phyloP scores from a whole-genome alignment of 371 early-diverging fungal species.

The Lichtheimia hyalospora region DNA sequence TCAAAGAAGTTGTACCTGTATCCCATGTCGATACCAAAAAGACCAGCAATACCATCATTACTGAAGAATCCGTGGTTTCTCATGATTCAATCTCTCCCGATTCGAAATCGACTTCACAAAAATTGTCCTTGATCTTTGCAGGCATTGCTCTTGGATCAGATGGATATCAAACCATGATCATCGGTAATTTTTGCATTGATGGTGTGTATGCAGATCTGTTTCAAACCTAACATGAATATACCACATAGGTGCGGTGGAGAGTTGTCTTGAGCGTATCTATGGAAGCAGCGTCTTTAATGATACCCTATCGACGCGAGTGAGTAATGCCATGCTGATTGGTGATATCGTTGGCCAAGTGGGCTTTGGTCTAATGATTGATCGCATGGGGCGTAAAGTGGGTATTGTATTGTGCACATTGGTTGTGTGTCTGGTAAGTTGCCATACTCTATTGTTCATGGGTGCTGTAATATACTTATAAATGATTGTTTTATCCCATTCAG shows the following conservation, averaged over 20 bases:
- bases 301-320: conserved; percentile 16
- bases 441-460: conserved; percentile 18
- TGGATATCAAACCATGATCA: conserved; percentile 22
- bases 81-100: no score
- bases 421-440: conserved; percentile 8
- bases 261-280: conserved; percentile 17
- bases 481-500: neutral
- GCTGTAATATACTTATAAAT: no score
- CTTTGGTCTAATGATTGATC: conserved; percentile 32
- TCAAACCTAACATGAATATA: no score
- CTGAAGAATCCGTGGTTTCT: no score
- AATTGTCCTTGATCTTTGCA: conserved; percentile 2
- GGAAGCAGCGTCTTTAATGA: conserved; percentile 12
- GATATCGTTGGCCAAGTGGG: conserved; percentile 23
- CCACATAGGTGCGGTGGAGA: conserved; percentile 10
- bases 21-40: no score
- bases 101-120: no score
- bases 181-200: neutral
- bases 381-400: conserved; percentile 36
- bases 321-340: conserved; percentile 24
- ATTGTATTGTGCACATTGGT: conserved; percentile 19
- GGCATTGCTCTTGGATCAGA: conserved; percentile 22
- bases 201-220: no score
- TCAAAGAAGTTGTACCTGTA: no score
- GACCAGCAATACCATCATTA: no score